Evolutionary conservation across 2,329 filamentous ascomycete genomes (phyloP).

Genomic region (Aspergillus chevalieri): DNA sequence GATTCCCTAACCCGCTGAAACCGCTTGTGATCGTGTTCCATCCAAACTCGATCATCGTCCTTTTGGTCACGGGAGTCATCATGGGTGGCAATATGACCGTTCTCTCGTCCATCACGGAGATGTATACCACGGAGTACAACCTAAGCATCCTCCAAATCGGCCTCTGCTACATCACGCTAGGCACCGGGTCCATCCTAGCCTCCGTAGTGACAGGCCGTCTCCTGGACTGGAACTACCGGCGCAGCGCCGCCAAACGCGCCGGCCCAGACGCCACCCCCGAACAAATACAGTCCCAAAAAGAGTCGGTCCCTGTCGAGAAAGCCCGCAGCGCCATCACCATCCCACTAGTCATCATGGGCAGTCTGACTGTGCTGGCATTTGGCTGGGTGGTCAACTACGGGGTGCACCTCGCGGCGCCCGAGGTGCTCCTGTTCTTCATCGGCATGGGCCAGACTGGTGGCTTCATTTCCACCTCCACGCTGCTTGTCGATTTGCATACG

Average conservation of each 20-base stretch:
- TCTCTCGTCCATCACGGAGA: constrained; percentile 19
- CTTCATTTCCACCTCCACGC: constrained; percentile 10
- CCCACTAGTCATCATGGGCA: constrained; percentile 12
- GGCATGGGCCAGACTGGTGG: constrained; percentile 10
- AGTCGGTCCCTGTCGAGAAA: constrained; percentile 15
- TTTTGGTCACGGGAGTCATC: constrained; percentile 11
- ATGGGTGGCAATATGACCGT: constrained; percentile 20
- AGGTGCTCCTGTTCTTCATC: constrained; percentile 12
- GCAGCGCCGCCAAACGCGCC: constrained; percentile 5
- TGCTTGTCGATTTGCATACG: constrained; percentile 11
- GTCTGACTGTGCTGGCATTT: constrained; percentile 14
- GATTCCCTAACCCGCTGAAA: constrained; percentile 15
- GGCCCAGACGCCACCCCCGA: constrained; percentile 1
- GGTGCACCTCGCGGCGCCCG: constrained; percentile 7
- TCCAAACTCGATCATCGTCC: constrained; percentile 27
- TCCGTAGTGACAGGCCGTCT: constrained; percentile 13
- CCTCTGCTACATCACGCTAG: constrained; percentile 31
- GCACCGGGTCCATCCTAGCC: constrained; percentile 15
- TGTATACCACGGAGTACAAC: constrained; percentile 18
- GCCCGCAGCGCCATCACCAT: constrained; percentile 16
- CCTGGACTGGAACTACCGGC: constrained; percentile 18
- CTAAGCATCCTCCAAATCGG: constrained; percentile 30
- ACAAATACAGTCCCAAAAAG: constrained; percentile 2
- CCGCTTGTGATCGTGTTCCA: constrained; percentile 20
- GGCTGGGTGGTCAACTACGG: constrained; percentile 11